phyloP scores from a whole-genome alignment of 495 filamentous ascomycete species.

The Hyaloscypha bicolor region DNA sequence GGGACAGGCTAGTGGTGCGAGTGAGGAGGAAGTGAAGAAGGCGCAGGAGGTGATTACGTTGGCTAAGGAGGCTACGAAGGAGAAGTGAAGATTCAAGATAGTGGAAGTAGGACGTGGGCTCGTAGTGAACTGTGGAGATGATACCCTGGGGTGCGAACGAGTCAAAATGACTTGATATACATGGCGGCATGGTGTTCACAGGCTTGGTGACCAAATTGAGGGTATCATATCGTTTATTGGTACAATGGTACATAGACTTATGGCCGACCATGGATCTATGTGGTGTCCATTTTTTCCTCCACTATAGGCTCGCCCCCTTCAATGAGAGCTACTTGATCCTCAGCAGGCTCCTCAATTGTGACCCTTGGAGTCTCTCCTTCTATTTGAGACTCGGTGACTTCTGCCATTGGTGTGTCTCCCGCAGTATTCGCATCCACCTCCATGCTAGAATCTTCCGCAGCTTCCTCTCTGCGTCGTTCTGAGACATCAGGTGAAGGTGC shows the following conservation, averaged over 20 bases:
- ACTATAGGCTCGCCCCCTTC: conserved; percentile 27
- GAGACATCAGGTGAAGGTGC: conserved; percentile 33
- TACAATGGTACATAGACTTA: conserved; percentile 26
- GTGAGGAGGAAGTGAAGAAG: conserved; percentile 62
- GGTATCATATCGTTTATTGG: conserved; percentile 36
- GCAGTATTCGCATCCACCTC: conserved; percentile 31
- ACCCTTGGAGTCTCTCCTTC: conserved; percentile 50
- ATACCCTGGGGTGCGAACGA: conserved; percentile 31
- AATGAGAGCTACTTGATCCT: conserved; percentile 3
- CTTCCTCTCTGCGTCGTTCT: conserved; percentile 46
- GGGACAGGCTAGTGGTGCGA: conserved; percentile 58
- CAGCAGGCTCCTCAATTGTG: conserved; percentile 50
- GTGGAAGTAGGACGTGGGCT: background rate
- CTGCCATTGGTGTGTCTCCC: conserved; percentile 35
- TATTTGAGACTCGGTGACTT: conserved; percentile 47
- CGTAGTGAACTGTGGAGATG: conserved; percentile 15
- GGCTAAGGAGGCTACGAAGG: conserved; percentile 35
- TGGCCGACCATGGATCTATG: conserved; percentile 30
- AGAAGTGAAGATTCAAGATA: conserved; percentile 3
- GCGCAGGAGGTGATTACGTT: conserved; percentile 50
- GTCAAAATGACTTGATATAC: conserved; percentile 2
- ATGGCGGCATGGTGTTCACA: conserved; percentile 12
- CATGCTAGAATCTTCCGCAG: conserved; percentile 55
- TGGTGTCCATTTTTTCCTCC: conserved; percentile 73
- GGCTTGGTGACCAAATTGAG: conserved; percentile 23